Base-by-base conservation (phyloP, 305 asterid genomes). In the Monarda citriodora region DNA sequence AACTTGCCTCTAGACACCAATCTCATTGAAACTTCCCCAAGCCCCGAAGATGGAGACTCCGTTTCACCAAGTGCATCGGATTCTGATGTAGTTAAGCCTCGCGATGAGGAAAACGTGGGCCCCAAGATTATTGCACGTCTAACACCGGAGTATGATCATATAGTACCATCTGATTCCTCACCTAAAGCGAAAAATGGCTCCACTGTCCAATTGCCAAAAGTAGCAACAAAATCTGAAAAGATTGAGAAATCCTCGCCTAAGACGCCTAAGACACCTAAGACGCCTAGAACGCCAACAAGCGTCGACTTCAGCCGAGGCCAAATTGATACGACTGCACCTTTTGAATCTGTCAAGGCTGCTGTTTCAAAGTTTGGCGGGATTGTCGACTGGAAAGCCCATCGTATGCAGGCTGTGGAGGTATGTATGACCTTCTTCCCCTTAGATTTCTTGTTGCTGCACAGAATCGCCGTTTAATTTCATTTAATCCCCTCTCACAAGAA, bases 321-420 rank as follows among this genome's bases (percentile, higher is more conserved):
- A 32, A 72, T 93, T 5, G 97, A 87, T 76, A 93, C 99, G 9
- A 71, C 96, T 29, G 83, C 95, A 1, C 99, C 99, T 26, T 70
- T 90, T 66, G 95, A 93, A 77, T 93, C 99, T 18, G 99, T 93
- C 41, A 93, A 93, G 75, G 94, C 94, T n/a, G 97, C 96, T 48
- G 96, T 93, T 65, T 93, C 99, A 1, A 93, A 84, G 79, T 93
- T 93, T 56, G 99, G 99, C n/a, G 99, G 99, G 47, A 93, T 93
- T 40, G 96, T 93, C 38, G 99, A 93, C 69, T 93, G 99, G 99
- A 93, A 93, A 71, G 99, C 97, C 57, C 96, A 93, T 70, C 90
- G 91, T 23, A 76, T 77, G 45, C 99, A 90, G 71, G 82, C 96
- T 18, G 89, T 87, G 45, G 97, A 93, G 97, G 99, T 93, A 85